Base-by-base conservation (phyloP, 2,329 filamentous ascomycete genomes). In the Pyrenophora seminiperda region DNA sequence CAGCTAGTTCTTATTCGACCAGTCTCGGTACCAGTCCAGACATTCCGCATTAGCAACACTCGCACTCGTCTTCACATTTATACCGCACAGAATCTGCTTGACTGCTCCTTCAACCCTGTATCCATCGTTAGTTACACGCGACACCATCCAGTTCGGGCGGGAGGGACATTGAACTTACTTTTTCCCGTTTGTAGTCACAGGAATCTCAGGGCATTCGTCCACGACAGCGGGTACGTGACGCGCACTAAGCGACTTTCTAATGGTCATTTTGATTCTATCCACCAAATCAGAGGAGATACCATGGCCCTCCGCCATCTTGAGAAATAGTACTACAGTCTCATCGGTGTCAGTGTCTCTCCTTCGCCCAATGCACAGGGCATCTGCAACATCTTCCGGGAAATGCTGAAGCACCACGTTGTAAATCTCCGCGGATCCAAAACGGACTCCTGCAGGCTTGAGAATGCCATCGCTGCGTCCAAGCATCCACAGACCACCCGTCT, bases 381-480 rank as follows among this genome's bases (percentile, higher is more conserved):
- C 93, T 52, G 91, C 87, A 14, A 97, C 79, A 47, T 93, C 83
- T 9, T 81, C 76, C 0, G 86, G 82, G 63, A 97, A 97, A 73
- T 91, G 88, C 59, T 89, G 85, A 1, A 94, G 83, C 20, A 97
- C 77, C n/a, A 97, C 81, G 69, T 96, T 97, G 75, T 97, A 97
- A 15, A 99, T 96, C 77, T 99, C 94, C 0, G 93, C 91, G 24
- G 87, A 91, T 4, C 93, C 93, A 67, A 99, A 97, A 0, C 93
- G 81, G 14, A 99, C 91, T 2, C 94, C 94, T 0, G 88, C 84
- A 0, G 94, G 94, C 70, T 99, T 99, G 11, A 99, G 77, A 5
- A 97, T 90, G 3, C 94, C 94, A 64, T 99, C 93, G 42, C 89
- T 94, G 19, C 93, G 83, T 2, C 94, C 93, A 0, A 97, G 82